These are phyloP conservation scores for Heliamphora exappendiculata DNA, from an alignment of 148 eudicot species.

Conservation along the genomic window DNA sequence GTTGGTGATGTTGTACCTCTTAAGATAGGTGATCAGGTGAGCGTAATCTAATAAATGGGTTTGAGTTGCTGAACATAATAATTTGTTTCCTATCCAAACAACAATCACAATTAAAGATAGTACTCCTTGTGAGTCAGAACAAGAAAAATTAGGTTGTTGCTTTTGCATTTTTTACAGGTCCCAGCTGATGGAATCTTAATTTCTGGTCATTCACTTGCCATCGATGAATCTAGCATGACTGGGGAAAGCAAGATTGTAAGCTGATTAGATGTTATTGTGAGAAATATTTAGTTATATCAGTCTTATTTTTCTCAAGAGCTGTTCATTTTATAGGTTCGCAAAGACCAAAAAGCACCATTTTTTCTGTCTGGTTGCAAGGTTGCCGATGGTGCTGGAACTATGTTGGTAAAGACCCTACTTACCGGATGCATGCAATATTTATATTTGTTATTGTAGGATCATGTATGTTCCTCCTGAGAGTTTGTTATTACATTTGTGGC, in stretches of 20 bases:
- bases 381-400: slow-evolving; percentile 88
- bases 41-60: neutral
- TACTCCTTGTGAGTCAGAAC: neutral
- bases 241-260: slow-evolving; percentile 98
- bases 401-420: slow-evolving; percentile 50
- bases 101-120: neutral
- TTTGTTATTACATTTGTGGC: neutral
- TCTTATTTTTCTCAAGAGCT: slow-evolving; percentile 12
- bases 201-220: slow-evolving; percentile 70
- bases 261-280: slow-evolving; percentile 22
- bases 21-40: slow-evolving; percentile 91
- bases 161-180: slow-evolving; percentile 32
- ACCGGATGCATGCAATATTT: neutral
- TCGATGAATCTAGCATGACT: slow-evolving; percentile 98
- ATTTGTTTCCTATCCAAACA: neutral
- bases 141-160: neutral
- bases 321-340: slow-evolving; percentile 47
- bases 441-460: neutral
- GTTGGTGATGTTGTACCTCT: slow-evolving; percentile 93
- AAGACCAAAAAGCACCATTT: slow-evolving; percentile 66
- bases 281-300: neutral
- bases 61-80: neutral
- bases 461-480: neutral
- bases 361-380: slow-evolving; percentile 92
- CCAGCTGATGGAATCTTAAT: slow-evolving; percentile 86